These are phyloP conservation scores for Cutaneotrichosporon spelunceum DNA, from an alignment of 1,284 basidiomycete species.

Conservation along the genomic window DNA sequence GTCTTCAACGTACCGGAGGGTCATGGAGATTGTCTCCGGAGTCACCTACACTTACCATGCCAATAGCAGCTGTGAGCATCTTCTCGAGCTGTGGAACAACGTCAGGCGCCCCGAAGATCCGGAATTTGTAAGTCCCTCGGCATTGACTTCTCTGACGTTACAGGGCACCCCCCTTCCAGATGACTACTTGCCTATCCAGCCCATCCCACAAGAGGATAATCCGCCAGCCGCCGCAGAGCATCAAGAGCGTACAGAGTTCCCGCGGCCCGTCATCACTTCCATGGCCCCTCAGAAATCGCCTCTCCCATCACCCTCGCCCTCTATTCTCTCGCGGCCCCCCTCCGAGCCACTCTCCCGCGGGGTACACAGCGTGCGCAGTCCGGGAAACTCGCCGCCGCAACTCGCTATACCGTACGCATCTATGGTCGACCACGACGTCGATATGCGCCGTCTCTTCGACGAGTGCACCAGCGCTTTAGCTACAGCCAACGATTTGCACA, in stretches of 20 bases:
- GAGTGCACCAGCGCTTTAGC: conserved; percentile 43
- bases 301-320: conserved; percentile 9
- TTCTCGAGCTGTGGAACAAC: conserved; percentile 46
- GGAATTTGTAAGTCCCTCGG: conserved; percentile 36
- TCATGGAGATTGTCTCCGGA: conserved; percentile 37
- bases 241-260: conserved; percentile 6
- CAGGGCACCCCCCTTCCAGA: conserved; percentile 44
- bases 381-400: conserved; percentile 4
- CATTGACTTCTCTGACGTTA: conserved; percentile 10
- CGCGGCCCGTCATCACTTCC: not conserved
- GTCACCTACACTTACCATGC: conserved; percentile 41
- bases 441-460: conserved; percentile 38
- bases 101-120: conserved; percentile 46
- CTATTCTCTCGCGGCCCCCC: conserved; percentile 10
- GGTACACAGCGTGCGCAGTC: not conserved
- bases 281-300: conserved; percentile 1
- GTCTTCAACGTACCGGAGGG: conserved; percentile 7
- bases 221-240: conserved; percentile 3
- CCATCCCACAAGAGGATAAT: no score
- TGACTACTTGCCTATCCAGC: conserved; percentile 21
- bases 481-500: conserved; percentile 39
- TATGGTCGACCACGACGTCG: conserved; percentile 42
- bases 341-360: conserved; percentile 12
- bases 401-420: conserved; percentile 31
- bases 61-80: conserved; percentile 43